A percentile compares a stretch with the other conserved stretches of the same genome.
Evolutionary conservation across 352 stramenopile species (phyloP).

Genomic region (Phytophthora cactorum): DNA sequence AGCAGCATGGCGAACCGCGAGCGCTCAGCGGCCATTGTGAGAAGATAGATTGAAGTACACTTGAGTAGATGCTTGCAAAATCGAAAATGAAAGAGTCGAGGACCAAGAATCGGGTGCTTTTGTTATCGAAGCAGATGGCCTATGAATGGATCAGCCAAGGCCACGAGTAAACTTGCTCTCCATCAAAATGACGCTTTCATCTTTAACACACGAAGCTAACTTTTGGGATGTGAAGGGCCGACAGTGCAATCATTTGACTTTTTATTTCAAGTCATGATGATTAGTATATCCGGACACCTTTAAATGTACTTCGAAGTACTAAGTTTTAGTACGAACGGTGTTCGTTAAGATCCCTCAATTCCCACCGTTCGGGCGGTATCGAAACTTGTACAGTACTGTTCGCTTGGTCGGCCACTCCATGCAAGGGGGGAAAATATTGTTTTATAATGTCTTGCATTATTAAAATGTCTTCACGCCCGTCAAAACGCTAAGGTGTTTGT

Average conservation of each 20-base stretch:
- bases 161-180: neutral
- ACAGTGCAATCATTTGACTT: neutral
- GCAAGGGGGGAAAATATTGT: no score
- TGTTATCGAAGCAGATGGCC: neutral
- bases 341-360: no score
- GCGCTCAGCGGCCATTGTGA: neutral
- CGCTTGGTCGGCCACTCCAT: no score
- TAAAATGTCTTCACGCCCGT: no score
- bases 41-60: neutral
- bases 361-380: no score
- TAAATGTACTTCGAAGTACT: no score
- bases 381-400: no score
- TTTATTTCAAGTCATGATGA: neutral
- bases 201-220: neutral
- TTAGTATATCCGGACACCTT: no score
- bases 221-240: conserved; percentile 1
- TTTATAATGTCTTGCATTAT: no score
- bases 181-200: conserved; percentile 5
- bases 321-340: no score
- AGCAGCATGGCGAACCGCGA: conserved; percentile 10
- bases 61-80: conserved; percentile 2
- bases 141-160: neutral
- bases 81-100: conserved; percentile 7
- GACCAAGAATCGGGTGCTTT: neutral
- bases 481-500: no score